Evolutionary conservation across 768 basidiomycete species (phyloP).

Genomic region (Lactifluus volemus): DNA sequence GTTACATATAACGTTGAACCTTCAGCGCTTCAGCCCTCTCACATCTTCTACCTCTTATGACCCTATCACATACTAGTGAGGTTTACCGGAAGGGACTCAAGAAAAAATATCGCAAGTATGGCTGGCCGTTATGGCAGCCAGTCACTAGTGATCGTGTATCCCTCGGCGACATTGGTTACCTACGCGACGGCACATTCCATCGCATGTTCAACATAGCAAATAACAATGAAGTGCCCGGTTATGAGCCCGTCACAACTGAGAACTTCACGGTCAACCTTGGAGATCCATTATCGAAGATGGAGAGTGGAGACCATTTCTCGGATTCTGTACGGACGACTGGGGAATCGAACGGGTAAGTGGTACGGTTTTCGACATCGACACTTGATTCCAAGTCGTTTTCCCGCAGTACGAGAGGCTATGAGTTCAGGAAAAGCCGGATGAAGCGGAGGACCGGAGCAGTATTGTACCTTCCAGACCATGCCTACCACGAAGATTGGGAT

Average conservation of each 20-base stretch:
- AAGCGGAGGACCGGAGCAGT: neutral
- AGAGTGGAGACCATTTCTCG: neutral
- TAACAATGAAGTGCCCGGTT: neutral
- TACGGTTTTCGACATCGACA: neutral
- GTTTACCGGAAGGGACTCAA: slow-evolving; percentile 16
- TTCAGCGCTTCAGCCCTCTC: too few relatives aligned
- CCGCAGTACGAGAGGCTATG: neutral
- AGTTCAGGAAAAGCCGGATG: neutral
- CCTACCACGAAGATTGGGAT: too few relatives aligned
- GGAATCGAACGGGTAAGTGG: neutral
- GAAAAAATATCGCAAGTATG: neutral
- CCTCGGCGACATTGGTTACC: slow-evolving; percentile 18
- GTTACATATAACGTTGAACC: too few relatives aligned
- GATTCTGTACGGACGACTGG: neutral
- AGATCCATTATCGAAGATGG: neutral
- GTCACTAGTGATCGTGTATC: slow-evolving; percentile 10
- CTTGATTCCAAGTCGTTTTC: neutral
- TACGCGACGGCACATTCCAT: slow-evolving; percentile 14
- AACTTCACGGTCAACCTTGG: too few relatives aligned
- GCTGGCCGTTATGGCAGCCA: slow-evolving; percentile 18
- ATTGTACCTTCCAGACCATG: too few relatives aligned
- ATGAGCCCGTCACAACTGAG: too few relatives aligned
- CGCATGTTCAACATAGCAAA: slow-evolving; percentile 11
- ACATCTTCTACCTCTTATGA: too few relatives aligned
- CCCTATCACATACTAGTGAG: neutral